Evolutionary conservation across 345 rosid species (phyloP), one percentile per base, ranked within the genome.

Genomic region (Moricandia arvensis): DNA sequence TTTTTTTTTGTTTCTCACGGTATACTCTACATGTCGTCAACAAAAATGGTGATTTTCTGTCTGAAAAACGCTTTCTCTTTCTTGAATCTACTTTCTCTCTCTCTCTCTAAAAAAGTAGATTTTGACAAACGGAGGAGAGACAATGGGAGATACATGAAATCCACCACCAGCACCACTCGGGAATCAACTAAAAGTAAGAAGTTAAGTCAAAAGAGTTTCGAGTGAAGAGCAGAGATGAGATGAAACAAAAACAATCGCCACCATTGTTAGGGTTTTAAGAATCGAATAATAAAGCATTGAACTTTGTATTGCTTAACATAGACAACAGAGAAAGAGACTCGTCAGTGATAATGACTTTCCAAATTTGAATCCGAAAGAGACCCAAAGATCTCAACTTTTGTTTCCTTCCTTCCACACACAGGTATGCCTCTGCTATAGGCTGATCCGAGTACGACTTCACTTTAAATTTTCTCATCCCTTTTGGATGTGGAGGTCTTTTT

Each of bases 311-410:
- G 57, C 51, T 72, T 47, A 29, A 37, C 51, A 71, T 41, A 17
- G 63, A 59, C 47, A 63, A 41, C 43, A 51, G 43, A 30, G 69
- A 68, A 16, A 63, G 78, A 54, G 62, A 69, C 59, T 82, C 45
- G 66, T 73, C 7, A 76, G 73, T 82, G 84, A 79, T 41, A 75
- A 62, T 76, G 55, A 70, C 74, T 78, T 61, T 60, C 84, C 71
- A 77, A 81, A 79, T 76, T 63, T 63, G 70, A 74, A 72, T 63
- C 60, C 2, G 63, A 68, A 33, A 76, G 77, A 59, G 80, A 16
- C 24, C 24, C 68, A 51, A 80, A 81, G 91, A 91, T 91, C 94
- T 86, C 80, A 69, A 72, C 75, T 43, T 58, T 49, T 5, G 18
- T 53, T 43, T 38, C 45, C 45, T 13, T 45, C 53, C 53, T 72